Percentiles rank a stretch among this genome's conserved stretches.
Conservation (phyloP, 371 early-diverging fungal species). For the Nematocida sp. region DNA sequence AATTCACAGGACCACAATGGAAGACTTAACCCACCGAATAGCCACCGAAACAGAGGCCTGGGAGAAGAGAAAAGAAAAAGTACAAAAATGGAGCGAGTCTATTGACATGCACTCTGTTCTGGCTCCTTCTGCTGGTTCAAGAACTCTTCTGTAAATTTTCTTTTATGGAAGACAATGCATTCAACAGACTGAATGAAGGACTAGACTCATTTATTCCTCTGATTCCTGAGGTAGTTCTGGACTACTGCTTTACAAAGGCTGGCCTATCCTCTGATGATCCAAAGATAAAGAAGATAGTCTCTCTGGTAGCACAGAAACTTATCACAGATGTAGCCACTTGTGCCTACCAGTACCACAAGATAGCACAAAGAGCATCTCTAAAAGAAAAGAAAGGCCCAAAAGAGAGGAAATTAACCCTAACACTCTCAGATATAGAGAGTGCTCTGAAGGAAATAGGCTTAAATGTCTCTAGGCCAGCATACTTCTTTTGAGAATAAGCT, state of each 20-base stretch:
- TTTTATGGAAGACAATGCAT: constrained; percentile 62
- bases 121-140: constrained; percentile 66
- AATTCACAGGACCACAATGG: constrained; percentile 1
- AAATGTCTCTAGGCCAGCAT: constrained; percentile 61
- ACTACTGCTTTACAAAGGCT: constrained; percentile 79
- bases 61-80: constrained; percentile 28
- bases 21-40: constrained; percentile 10
- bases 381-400: constrained; percentile 64
- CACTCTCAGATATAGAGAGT: constrained; percentile 64
- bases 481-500: constrained; percentile 57
- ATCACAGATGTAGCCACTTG: constrained; percentile 62
- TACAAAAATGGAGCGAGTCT: constrained; percentile 67
- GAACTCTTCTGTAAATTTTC: constrained; percentile 8
- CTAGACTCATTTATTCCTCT: constrained; percentile 62
- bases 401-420: constrained; percentile 64
- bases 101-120: constrained; percentile 82
- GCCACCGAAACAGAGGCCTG: not conserved
- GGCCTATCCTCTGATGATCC: constrained; percentile 76
- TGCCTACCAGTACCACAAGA: constrained; percentile 65
- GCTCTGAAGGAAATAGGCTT: constrained; percentile 64
- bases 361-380: constrained; percentile 61
- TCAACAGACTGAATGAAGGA: constrained; percentile 61
- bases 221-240: constrained; percentile 87
- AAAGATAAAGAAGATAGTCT: constrained; percentile 62
- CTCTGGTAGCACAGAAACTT: constrained; percentile 64